Conservation (phyloP, 2,329 filamentous ascomycete genomes). For the Malbranchea cinnamomea region DNA sequence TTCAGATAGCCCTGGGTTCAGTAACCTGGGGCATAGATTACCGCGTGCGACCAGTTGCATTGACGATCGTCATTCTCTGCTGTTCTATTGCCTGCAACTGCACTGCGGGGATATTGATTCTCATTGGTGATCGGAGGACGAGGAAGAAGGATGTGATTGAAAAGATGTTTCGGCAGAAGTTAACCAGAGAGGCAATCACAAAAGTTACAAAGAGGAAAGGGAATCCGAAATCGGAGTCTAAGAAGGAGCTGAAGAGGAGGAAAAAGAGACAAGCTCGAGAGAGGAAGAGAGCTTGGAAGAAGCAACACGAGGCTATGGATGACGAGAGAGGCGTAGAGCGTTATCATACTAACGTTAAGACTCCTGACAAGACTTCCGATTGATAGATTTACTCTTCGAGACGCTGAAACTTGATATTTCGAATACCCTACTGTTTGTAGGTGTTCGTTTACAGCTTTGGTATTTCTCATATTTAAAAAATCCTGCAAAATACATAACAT, state of each 20-base stretch:
- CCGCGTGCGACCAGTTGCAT: slow-evolving; percentile 49
- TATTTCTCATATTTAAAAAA: too few relatives aligned
- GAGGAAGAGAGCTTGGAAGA: slow-evolving; percentile 4
- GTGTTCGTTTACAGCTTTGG: too few relatives aligned
- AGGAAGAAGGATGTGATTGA: slow-evolving; percentile 77
- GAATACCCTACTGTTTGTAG: too few relatives aligned
- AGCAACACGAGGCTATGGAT: background rate
- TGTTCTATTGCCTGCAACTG: slow-evolving; percentile 67
- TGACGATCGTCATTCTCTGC: slow-evolving; percentile 69
- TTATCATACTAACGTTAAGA: too few relatives aligned
- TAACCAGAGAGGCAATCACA: slow-evolving; percentile 52
- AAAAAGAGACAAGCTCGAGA: slow-evolving; percentile 2
- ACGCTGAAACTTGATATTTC: too few relatives aligned
- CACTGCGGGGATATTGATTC: slow-evolving; percentile 60
- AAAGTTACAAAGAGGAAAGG: slow-evolving; percentile 37
- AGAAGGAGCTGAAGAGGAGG: slow-evolving; percentile 22
- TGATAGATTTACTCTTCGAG: too few relatives aligned
- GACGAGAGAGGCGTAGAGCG: too few relatives aligned
- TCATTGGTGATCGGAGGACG: slow-evolving; percentile 58
- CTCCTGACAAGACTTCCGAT: too few relatives aligned
- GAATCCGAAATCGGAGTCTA: slow-evolving; percentile 27
- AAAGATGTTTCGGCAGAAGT: slow-evolving; percentile 57
- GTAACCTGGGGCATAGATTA: slow-evolving; percentile 69
- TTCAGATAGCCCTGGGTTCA: slow-evolving; percentile 66
- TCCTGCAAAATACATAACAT: too few relatives aligned